A percentile compares a stretch with the other conserved stretches of the same genome.
Conservation (phyloP, 805 yeast genomes). For the Clavispora asparagi region DNA sequence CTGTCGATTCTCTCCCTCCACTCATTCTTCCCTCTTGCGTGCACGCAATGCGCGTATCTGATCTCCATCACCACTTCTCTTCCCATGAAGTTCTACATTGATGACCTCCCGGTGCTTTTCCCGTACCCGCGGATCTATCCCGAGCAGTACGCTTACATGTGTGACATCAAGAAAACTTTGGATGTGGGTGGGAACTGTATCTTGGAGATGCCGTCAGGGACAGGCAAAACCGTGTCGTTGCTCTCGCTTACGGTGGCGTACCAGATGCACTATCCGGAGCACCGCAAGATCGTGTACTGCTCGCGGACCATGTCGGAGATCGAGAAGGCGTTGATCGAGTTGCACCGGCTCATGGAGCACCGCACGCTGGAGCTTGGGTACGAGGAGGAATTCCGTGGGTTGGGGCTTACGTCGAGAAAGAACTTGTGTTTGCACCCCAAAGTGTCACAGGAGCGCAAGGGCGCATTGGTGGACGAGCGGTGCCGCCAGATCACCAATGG, state of each 20-base stretch:
- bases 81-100: conserved; percentile 74
- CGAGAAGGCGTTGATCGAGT: conserved; percentile 92
- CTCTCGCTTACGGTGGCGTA: conserved; percentile 90
- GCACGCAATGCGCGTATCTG: background rate
- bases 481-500: conserved; percentile 96
- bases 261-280: conserved; percentile 93
- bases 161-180: conserved; percentile 85
- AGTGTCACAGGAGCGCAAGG: conserved; percentile 83
- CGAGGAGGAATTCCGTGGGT: conserved; percentile 86
- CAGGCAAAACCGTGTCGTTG: conserved; percentile 94
- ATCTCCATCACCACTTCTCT: background rate
- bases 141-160: conserved; percentile 97
- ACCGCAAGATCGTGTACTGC: conserved; percentile 89
- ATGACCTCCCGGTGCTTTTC: conserved; percentile 90
- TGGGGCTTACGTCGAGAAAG: conserved; percentile 92
- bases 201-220: conserved; percentile 98
- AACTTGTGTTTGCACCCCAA: conserved; percentile 88
- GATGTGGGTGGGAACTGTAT: conserved; percentile 98
- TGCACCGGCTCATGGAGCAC: conserved; percentile 82
- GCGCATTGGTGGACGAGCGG: conserved; percentile 89
- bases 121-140: conserved; percentile 98
- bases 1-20: too few species aligned
- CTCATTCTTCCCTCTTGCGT: background rate
- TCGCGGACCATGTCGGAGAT: conserved; percentile 99
- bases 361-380: conserved; percentile 79